Percentiles rank a stretch among this genome's conserved stretches.
Evolutionary conservation across 1,284 basidiomycete species (phyloP).

Genomic region (Sanghuangporus weigelae): DNA sequence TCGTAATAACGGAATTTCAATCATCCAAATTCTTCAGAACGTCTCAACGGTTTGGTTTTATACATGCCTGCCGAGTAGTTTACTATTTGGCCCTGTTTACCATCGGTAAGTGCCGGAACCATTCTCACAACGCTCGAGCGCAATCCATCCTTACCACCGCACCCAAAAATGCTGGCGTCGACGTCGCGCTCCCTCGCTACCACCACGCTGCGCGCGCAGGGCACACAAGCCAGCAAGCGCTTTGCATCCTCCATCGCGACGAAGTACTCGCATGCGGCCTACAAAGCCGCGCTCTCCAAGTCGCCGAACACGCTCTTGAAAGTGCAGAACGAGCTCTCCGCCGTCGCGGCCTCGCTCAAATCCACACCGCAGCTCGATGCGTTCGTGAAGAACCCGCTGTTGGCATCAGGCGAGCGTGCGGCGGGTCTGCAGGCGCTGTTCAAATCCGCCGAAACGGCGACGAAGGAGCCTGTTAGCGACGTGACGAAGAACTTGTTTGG

Average conservation of each 20-base stretch:
- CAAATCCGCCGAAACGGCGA: slow-evolving; percentile 31
- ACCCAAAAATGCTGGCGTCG: slow-evolving; percentile 17
- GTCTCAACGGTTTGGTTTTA: neutral
- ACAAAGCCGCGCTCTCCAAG: slow-evolving; percentile 86
- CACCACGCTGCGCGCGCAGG: slow-evolving; percentile 30
- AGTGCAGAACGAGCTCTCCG: slow-evolving; percentile 77
- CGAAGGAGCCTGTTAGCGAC: slow-evolving; percentile 74
- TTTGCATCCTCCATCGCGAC: slow-evolving; percentile 69
- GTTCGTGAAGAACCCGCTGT: slow-evolving; percentile 86
- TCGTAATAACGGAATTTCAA: neutral
- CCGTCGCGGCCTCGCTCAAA: slow-evolving; percentile 64
- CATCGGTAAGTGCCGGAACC: neutral
- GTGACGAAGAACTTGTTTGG: slow-evolving; percentile 90
- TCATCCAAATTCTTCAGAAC: too few relatives aligned
- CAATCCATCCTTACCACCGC: neutral
- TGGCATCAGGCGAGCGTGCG: slow-evolving; percentile 74
- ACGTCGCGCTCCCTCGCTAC: slow-evolving; percentile 10
- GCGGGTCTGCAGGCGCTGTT: slow-evolving; percentile 69
- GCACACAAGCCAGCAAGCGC: slow-evolving; percentile 24
- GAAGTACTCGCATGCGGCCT: slow-evolving; percentile 96
- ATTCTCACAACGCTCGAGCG: neutral
- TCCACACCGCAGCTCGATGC: slow-evolving; percentile 56
- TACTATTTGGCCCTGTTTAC: neutral
- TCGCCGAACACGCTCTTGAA: slow-evolving; percentile 75
- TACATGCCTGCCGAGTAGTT: neutral